Evolutionary conservation across 2,329 filamentous ascomycete species (phyloP), one percentile per base, ranked within the genome.

Genomic region (Geosmithia morbida): DNA sequence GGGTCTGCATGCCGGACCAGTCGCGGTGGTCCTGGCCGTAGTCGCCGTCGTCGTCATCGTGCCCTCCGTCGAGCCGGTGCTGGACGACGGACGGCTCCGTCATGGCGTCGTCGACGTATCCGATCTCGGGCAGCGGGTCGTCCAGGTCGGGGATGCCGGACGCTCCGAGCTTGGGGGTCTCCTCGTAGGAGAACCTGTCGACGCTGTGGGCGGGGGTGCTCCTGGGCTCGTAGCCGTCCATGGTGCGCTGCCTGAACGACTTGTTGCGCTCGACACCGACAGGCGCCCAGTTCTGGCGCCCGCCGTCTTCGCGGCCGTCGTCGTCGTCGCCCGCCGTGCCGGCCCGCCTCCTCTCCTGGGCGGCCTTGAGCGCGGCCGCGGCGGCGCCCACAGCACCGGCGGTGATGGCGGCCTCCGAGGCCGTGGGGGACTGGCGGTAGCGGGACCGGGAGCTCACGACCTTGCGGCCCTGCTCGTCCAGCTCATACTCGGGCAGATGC

Each of bases 21-120:
- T 18, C 33, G 2, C 61, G 51, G 18, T 59, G 55, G 45, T 74
- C 52, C n/a, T 51, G 48, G 33, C 63, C 57, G 2, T 75, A 41
- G 18, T 18, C 22, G 2, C 61, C 51, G 18, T 59, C 55, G 45
- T 74, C 70, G 33, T 54, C 52, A 7, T 50, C 52, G 17, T 52
- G 48, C 26, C 63, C 57, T 2, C 75, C 78, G 46, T 78, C 81
- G 45, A 84, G 75, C 1, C 81, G 82, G 17, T 85, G 87, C 53
- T 88, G 48, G 13, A 48, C 77, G 45, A 89, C 73, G 0, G 89
- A 95, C 2, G 87, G 87, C 58, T 94, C 94, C 17, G 88, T 94
- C 43, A 79, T 82, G 16, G 87, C 74, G 51, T 94, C 87, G 11
- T 74, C 69, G 2, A 66, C 55, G 53, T 86, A 83, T 3, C 83